A percentile compares a stretch with the other conserved stretches of the same genome.
These are phyloP conservation scores for Wickerhamomyces tratensis DNA, from an alignment of 805 yeast genomes.

Conservation along the genomic window DNA sequence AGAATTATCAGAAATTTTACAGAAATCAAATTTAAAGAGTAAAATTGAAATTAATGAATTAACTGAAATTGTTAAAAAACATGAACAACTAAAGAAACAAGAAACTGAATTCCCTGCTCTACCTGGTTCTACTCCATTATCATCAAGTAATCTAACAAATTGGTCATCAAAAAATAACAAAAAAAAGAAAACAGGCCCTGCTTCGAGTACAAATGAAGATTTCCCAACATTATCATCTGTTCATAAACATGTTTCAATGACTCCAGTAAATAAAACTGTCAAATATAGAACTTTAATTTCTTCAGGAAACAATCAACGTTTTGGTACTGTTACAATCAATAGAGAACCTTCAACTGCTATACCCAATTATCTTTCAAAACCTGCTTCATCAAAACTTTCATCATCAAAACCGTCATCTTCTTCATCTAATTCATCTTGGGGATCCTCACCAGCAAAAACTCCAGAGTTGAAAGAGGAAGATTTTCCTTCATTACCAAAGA, in stretches of 20 bases:
- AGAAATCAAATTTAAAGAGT: slow-evolving; percentile 8
- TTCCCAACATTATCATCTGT: slow-evolving; percentile 23
- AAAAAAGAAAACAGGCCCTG: slow-evolving; percentile 1
- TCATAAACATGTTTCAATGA: slow-evolving; percentile 3
- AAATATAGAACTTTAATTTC: slow-evolving; percentile 9
- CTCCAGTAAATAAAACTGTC: slow-evolving; percentile 14
- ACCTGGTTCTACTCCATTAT: slow-evolving; percentile 17
- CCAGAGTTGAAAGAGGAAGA: slow-evolving; percentile 18
- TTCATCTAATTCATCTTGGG: slow-evolving; percentile 5
- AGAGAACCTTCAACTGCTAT: slow-evolving; percentile 10
- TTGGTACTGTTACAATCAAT: slow-evolving; percentile 7
- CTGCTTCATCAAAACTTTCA: slow-evolving; percentile 3
- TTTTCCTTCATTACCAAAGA: slow-evolving; percentile 40
- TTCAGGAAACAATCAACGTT: not conserved
- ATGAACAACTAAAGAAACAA: slow-evolving; percentile 15
- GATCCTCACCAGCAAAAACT: slow-evolving; percentile 5
- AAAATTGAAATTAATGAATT: slow-evolving; percentile 34
- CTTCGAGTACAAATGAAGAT: slow-evolving; percentile 3
- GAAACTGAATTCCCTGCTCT: slow-evolving; percentile 42
- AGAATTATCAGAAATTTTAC: slow-evolving; percentile 50
- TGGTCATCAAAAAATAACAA: slow-evolving; percentile 8
- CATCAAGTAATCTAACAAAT: slow-evolving; percentile 1
- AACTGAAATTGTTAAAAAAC: slow-evolving; percentile 15
- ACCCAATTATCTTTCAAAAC: slow-evolving; percentile 20
- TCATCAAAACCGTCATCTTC: slow-evolving; percentile 11